These are phyloP conservation scores for Fusarium nurragi DNA, from an alignment of 2,329 filamentous ascomycete species.

Conservation along the genomic window DNA sequence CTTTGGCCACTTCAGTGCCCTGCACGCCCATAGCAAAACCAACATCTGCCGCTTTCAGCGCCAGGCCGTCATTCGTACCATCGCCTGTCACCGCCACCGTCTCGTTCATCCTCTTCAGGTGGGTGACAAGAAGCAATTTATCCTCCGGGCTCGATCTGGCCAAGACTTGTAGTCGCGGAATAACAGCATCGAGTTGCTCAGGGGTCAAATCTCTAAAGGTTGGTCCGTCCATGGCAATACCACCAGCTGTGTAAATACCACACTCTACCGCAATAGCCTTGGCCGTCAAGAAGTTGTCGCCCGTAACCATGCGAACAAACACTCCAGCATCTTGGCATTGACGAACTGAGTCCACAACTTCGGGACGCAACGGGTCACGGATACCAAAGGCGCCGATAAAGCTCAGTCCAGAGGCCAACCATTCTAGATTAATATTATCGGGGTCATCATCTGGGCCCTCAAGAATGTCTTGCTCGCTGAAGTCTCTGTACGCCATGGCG, in stretches of 20 bases:
- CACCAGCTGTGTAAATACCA: slow-evolving; percentile 69
- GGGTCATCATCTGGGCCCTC: slow-evolving; percentile 56
- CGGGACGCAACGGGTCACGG: slow-evolving; percentile 69
- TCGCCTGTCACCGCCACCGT: slow-evolving; percentile 73
- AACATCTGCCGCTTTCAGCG: slow-evolving; percentile 72
- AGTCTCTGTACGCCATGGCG: slow-evolving; percentile 78
- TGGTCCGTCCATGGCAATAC: slow-evolving; percentile 73
- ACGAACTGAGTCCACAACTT: slow-evolving; percentile 67
- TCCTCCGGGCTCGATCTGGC: slow-evolving; percentile 69
- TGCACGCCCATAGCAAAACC: slow-evolving; percentile 75
- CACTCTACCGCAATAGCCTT: slow-evolving; percentile 72
- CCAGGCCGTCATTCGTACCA: slow-evolving; percentile 73
- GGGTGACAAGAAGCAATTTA: slow-evolving; percentile 64
- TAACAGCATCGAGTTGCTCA: slow-evolving; percentile 61
- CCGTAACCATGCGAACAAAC: slow-evolving; percentile 69
- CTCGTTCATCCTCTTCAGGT: slow-evolving; percentile 64
- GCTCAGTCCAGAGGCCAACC: slow-evolving; percentile 68
- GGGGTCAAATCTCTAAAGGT: slow-evolving; percentile 66
- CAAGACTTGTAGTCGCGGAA: slow-evolving; percentile 61
- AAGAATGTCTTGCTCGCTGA: slow-evolving; percentile 72
- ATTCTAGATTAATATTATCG: slow-evolving; percentile 50
- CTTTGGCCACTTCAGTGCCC: slow-evolving; percentile 74
- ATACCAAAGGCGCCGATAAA: slow-evolving; percentile 76
- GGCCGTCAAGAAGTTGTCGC: slow-evolving; percentile 64
- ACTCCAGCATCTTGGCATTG: slow-evolving; percentile 70